phyloP scores from a whole-genome alignment of 768 basidiomycete genomes.

The Boletus sp. region DNA sequence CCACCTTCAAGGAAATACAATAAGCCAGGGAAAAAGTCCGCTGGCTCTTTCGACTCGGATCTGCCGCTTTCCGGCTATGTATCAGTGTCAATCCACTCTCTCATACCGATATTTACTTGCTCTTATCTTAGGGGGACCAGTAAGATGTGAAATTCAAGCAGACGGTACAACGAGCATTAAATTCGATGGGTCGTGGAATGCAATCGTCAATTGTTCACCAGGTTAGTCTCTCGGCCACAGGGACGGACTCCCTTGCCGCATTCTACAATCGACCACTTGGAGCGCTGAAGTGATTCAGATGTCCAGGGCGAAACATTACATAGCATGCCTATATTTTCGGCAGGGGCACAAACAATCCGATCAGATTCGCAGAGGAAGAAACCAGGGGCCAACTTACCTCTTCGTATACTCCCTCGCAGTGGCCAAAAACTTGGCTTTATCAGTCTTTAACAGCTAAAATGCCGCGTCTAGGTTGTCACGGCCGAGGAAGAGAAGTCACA shows the following conservation, averaged over 20 bases:
- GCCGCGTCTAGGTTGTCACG: not conserved
- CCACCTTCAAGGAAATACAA: not conserved
- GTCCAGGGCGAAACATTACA: slow-evolving; percentile 4
- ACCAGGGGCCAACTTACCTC: slow-evolving; percentile 49
- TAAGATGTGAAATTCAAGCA: slow-evolving; percentile 4
- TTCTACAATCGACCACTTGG: slow-evolving; percentile 13
- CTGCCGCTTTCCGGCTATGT: slow-evolving; percentile 19
- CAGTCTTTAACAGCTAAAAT: slow-evolving; percentile 68
- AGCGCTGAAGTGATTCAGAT: not conserved
- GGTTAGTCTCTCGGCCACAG: slow-evolving; percentile 1
- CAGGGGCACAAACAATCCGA: not conserved
- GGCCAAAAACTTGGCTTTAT: slow-evolving; percentile 67
- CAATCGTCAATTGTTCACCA: slow-evolving; percentile 1
- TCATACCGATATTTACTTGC: not conserved
- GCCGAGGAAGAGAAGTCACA: not conserved
- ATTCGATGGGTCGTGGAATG: slow-evolving; percentile 5
- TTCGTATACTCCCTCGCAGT: slow-evolving; percentile 85
- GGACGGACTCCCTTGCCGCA: not conserved
- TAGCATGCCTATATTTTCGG: slow-evolving; percentile 19
- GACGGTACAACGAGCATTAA: slow-evolving; percentile 7
- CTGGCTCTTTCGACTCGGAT: slow-evolving; percentile 19
- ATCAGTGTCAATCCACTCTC: slow-evolving; percentile 1
- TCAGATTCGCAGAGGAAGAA: slow-evolving; percentile 4
- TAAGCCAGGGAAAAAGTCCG: slow-evolving; percentile 1
- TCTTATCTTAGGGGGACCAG: slow-evolving; percentile 5